phyloP scores from a whole-genome alignment of 495 filamentous ascomycete genomes.

The Talaromyces borbonicus region DNA sequence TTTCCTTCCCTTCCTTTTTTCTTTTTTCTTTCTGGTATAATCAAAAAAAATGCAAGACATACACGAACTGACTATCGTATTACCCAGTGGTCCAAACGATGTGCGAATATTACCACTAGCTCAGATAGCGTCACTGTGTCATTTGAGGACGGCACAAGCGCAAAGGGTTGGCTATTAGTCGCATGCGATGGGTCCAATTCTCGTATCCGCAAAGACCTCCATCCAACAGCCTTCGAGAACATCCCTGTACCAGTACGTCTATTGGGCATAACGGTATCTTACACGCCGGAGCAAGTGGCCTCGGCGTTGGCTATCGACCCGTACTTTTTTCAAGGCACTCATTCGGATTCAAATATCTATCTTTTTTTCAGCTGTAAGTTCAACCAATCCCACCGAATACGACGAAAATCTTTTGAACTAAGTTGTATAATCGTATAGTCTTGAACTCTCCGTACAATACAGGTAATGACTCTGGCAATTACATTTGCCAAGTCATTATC shows the following conservation, averaged over 20 bases:
- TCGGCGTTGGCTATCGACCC: constrained; percentile 44
- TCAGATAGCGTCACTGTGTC: constrained; percentile 27
- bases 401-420: neutral
- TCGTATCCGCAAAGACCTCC: constrained; percentile 26
- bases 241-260: constrained; percentile 7
- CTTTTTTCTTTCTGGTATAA: neutral
- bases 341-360: constrained; percentile 46
- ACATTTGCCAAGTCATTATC: constrained; percentile 40
- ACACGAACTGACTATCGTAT: neutral
- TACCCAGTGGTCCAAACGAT: constrained; percentile 2
- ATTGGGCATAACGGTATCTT: constrained; percentile 11
- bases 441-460: constrained; percentile 41
- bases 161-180: constrained; percentile 40
- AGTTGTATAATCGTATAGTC: constrained; percentile 13
- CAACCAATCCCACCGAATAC: neutral
- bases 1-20: too few species aligned
- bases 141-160: constrained; percentile 43
- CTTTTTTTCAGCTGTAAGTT: constrained; percentile 42
- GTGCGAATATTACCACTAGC: constrained; percentile 1
- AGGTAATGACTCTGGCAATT: constrained; percentile 24
- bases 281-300: constrained; percentile 28
- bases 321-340: constrained; percentile 50
- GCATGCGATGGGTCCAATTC: constrained; percentile 48
- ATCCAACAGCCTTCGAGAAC: constrained; percentile 7
- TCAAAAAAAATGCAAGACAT: neutral